Evolutionary conservation across 768 basidiomycete species (phyloP), one percentile per base, ranked within the genome.

Genomic region (Tricholoma matsutake): DNA sequence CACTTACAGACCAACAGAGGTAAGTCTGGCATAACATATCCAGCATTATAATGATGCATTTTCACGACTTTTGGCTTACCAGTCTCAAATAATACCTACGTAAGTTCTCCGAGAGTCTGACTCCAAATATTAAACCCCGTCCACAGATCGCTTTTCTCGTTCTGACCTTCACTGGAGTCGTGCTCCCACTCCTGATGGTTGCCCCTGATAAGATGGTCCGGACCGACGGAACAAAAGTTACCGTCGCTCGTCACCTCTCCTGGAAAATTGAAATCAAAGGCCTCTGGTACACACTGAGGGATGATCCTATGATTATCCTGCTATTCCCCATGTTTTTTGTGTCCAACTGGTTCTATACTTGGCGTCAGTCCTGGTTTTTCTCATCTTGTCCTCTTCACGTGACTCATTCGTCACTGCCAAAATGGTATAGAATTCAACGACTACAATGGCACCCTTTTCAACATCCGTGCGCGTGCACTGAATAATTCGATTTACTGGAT

Each of bases 401-500:
- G 13, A 39, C 29, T 43, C 29, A n/a, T 25, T 18, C 29, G 57
- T 58, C 10, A 25, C 22, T 25, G 57, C 28, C 18, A 16, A 22
- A 45, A 31, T 32, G 68, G 54, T 45, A 8, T 62, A 91, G 87
- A 92, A 73, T 88, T 88, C 73, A 92, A 89, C 63, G 88, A 85
- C 56, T 93, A 81, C 72, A 94, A 93, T 67, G 84, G 79, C n/a
- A 87, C 85, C 1, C 71, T 92, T 10, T 93, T 92, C 78, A 86
- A 88, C 67, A 91, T 92, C 69, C 87, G 89, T 39, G 84, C 87
- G 1, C 86, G 92, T 41, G 80, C 88, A 10, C 75, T 94, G 62
- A 93, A 93, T 70, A 88, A 87, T 63, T 74, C 92, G 34, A 76
- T 91, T 14, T 94, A 94, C 73, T 93, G 91, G 91, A 72, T 84